Conservation (phyloP, 2,329 filamentous ascomycete genomes). For the Sordariomycetes sp. region DNA sequence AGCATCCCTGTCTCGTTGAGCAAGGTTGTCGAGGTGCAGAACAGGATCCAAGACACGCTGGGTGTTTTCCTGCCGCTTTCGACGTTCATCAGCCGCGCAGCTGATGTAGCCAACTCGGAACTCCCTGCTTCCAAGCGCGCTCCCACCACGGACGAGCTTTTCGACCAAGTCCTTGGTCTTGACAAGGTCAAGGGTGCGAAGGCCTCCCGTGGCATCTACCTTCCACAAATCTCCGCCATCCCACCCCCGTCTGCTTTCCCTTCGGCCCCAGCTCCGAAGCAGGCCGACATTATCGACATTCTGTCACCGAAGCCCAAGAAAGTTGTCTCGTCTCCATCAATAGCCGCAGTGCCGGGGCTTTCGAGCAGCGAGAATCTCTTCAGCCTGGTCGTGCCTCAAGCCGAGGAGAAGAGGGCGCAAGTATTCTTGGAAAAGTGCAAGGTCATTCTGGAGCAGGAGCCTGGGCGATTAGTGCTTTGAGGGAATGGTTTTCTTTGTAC, state of each 20-base stretch:
- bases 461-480: conserved; percentile 62
- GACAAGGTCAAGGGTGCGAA: conserved; percentile 35
- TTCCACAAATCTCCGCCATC: conserved; percentile 60
- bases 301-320: conserved; percentile 37
- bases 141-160: conserved; percentile 72
- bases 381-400: conserved; percentile 67
- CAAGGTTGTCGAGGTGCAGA: conserved; percentile 72
- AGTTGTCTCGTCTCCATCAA: conserved; percentile 17
- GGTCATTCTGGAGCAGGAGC: conserved; percentile 70
- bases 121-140: conserved; percentile 57
- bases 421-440: conserved; percentile 84
- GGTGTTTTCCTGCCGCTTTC: conserved; percentile 76
- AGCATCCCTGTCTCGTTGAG: conserved; percentile 70
- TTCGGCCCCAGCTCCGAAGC: conserved; percentile 18
- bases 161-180: conserved; percentile 78
- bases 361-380: conserved; percentile 65
- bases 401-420: conserved; percentile 73
- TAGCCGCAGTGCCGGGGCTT: conserved; percentile 31
- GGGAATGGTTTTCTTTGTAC: conserved; percentile 15
- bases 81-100: conserved; percentile 77
- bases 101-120: conserved; percentile 79
- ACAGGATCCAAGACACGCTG: conserved; percentile 66
- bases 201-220: conserved; percentile 53
- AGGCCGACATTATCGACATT: conserved; percentile 74
- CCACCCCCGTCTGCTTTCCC: conserved; percentile 30